phyloP scores from a whole-genome alignment of 148 eudicot genomes.

The Drosera capensis region DNA sequence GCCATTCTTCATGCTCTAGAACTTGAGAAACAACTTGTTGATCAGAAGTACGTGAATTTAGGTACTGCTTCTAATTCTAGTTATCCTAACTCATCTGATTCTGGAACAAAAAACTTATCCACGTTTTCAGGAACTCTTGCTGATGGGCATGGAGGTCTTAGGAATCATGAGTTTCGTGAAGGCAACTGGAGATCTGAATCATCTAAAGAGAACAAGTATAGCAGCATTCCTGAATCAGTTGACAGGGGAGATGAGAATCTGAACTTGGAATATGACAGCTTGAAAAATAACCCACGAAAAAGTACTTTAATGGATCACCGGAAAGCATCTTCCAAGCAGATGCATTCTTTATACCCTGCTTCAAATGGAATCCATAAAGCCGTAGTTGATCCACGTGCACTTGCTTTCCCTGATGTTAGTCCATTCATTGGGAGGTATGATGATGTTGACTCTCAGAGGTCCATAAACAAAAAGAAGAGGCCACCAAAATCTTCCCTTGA shows the following conservation, averaged over 20 bases:
- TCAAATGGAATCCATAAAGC: constrained; percentile 19
- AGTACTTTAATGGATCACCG: constrained; percentile 36
- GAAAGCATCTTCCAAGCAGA: constrained; percentile 22
- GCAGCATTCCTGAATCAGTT: constrained; percentile 8
- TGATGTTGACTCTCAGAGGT: constrained; percentile 19
- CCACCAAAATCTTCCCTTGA: constrained; percentile 18
- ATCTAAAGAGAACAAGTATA: constrained; percentile 18
- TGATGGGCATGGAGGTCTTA: constrained; percentile 29
- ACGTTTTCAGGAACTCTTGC: constrained; percentile 22
- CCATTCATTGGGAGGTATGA: constrained; percentile 13
- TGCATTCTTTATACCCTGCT: constrained; percentile 16
- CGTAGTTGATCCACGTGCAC: constrained; percentile 19
- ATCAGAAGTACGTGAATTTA: constrained; percentile 39
- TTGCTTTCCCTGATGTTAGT: constrained; percentile 14
- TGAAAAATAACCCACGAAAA: constrained; percentile 19
- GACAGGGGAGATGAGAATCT: constrained; percentile 19
- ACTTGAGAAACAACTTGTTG: constrained; percentile 65
- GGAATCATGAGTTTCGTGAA: constrained; percentile 16
- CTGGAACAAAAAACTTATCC: constrained; percentile 19
- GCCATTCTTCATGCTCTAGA: constrained; percentile 95
- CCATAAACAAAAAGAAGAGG: constrained; percentile 27
- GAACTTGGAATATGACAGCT: constrained; percentile 22
- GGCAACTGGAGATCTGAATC: constrained; percentile 16
- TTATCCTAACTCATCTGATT: constrained; percentile 21
- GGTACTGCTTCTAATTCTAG: constrained; percentile 14